Percentiles rank a stretch among this genome's conserved stretches.
Evolutionary conservation across 208 protist species (phyloP).

Genomic region (Crithidia sp.): DNA sequence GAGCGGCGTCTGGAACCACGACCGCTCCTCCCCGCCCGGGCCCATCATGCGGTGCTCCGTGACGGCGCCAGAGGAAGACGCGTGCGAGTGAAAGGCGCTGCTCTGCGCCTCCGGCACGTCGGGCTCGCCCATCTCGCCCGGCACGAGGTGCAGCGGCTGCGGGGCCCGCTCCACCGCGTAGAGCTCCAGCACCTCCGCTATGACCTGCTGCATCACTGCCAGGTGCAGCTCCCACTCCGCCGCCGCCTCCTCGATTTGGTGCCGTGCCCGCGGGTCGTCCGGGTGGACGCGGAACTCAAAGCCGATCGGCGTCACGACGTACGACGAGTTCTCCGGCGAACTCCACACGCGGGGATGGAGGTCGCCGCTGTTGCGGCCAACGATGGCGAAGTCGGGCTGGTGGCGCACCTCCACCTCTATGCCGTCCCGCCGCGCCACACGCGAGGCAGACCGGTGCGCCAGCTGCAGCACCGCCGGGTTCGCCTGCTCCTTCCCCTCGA

Average conservation of each 20-base stretch:
- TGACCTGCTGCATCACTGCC: constrained; percentile 75
- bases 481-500: constrained; percentile 83
- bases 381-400: constrained; percentile 80
- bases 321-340: constrained; percentile 67
- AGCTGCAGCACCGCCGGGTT: constrained; percentile 70
- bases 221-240: constrained; percentile 84
- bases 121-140: constrained; percentile 75
- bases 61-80: not conserved
- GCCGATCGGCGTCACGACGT: constrained; percentile 77
- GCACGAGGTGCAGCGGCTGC: constrained; percentile 69
- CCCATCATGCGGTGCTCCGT: constrained; percentile 75
- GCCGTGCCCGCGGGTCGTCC: constrained; percentile 70
- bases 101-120: constrained; percentile 68
- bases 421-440: constrained; percentile 55
- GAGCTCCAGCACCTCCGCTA: constrained; percentile 88
- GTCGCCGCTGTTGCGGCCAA: constrained; percentile 59
- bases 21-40: constrained; percentile 49
- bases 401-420: constrained; percentile 74
- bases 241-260: constrained; percentile 78
- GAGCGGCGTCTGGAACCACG: constrained; percentile 83
- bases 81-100: constrained; percentile 64
- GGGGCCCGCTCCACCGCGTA: constrained; percentile 73
- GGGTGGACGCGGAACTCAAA: constrained; percentile 92
- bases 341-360: constrained; percentile 83
- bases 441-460: constrained; percentile 58